Percentiles rank a stretch among this genome's conserved stretches.
These are phyloP conservation scores for Diacronema lutheri DNA, from an alignment of 78 protist species.

Conservation along the genomic window DNA sequence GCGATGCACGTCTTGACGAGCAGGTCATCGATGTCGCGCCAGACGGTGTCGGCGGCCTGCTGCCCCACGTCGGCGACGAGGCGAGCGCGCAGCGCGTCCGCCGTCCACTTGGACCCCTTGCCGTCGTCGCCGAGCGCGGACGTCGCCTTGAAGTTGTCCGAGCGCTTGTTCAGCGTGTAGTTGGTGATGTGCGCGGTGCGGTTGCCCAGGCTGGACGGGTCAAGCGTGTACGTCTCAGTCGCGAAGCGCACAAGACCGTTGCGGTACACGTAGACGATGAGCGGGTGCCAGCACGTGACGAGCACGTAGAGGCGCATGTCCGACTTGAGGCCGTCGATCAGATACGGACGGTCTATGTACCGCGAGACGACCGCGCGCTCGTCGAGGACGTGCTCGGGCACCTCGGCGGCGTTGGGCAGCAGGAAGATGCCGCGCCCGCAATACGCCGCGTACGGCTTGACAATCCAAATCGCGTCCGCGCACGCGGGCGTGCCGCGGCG, in stretches of 20 bases:
- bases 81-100: neutral
- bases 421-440: constrained; percentile 48
- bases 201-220: neutral
- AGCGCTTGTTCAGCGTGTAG: constrained; percentile 29
- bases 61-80: neutral
- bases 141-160: neutral
- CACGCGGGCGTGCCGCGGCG: neutral
- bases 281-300: constrained; percentile 50
- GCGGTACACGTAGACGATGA: constrained; percentile 38
- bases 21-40: neutral
- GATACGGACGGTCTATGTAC: constrained; percentile 49
- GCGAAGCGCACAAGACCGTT: constrained; percentile 71
- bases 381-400: neutral
- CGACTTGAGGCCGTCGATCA: constrained; percentile 61
- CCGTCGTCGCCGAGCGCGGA: neutral
- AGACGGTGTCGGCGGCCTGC: neutral
- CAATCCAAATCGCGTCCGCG: neutral
- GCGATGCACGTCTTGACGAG: constrained; percentile 33
- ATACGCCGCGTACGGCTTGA: constrained; percentile 25
- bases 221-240: constrained; percentile 37
- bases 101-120: constrained; percentile 28
- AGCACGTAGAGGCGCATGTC: constrained; percentile 68
- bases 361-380: neutral
- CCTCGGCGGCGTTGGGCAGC: neutral
- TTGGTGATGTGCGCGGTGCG: constrained; percentile 63